Conservation (phyloP, 129 eudicot genomes). For the Arctium lappa region DNA sequence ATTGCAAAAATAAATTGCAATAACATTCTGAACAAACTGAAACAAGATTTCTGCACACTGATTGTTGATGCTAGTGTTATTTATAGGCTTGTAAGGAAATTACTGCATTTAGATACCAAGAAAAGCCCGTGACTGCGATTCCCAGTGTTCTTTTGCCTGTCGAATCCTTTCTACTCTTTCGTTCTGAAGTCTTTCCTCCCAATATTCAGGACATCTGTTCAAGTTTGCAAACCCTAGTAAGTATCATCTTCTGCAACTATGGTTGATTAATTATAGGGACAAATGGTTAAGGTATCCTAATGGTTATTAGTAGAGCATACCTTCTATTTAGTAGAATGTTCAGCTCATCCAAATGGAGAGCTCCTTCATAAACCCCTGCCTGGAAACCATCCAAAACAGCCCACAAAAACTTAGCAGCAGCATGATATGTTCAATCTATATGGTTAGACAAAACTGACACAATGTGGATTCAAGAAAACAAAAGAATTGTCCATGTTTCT, state of each 20-base stretch:
- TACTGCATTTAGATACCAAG: constrained; percentile 45
- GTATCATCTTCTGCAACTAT: background rate
- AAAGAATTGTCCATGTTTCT: too few species aligned
- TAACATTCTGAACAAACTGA: background rate
- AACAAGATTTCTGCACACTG: constrained; percentile 7
- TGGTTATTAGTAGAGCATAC: constrained; percentile 25
- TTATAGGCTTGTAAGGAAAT: background rate
- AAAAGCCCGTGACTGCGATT: constrained; percentile 61
- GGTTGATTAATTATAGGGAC: background rate
- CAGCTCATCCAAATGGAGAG: constrained; percentile 91
- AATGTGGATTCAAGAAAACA: background rate
- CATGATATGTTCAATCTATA: too few species aligned
- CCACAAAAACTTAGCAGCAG: background rate
- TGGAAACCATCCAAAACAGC: constrained; percentile 27
- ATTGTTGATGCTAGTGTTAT: constrained; percentile 11
- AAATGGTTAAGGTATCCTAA: background rate
- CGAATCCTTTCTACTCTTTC: constrained; percentile 68
- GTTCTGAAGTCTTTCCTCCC: constrained; percentile 71
- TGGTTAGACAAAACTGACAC: background rate
- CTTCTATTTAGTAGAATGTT: constrained; percentile 72
- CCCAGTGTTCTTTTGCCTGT: constrained; percentile 89
- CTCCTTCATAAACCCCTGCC: constrained; percentile 76
- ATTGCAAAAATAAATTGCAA: background rate
- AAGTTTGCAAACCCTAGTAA: background rate
- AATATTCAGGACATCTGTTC: constrained; percentile 72